Percentiles rank a stretch among this genome's conserved stretches.
Conservation (phyloP, 2,329 filamentous ascomycete genomes). For the Claviceps capensis region DNA sequence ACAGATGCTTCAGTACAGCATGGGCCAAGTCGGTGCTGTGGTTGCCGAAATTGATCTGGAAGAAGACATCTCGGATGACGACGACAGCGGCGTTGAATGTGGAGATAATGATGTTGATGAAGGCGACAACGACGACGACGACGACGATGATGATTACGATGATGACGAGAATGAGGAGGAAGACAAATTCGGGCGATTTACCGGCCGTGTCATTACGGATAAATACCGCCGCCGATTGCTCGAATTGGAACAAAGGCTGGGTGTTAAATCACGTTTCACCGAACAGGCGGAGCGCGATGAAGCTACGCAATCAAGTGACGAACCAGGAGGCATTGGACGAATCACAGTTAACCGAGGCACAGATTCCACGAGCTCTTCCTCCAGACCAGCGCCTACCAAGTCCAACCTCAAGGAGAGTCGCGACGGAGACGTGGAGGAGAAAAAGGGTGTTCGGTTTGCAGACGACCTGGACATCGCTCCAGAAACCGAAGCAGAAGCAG, state of each 20-base stretch:
- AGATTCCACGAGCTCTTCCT: conserved; percentile 9
- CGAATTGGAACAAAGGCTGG: conserved; percentile 65
- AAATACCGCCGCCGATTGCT: conserved; percentile 74
- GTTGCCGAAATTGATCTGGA: conserved; percentile 86
- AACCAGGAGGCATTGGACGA: conserved; percentile 42
- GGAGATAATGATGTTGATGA: conserved; percentile 38
- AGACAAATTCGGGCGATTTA: conserved; percentile 65
- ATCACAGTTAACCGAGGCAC: conserved; percentile 30
- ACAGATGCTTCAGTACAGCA: conserved; percentile 82
- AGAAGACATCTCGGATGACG: conserved; percentile 42
- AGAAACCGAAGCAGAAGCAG: conserved; percentile 13
- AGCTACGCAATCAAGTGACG: conserved; percentile 18
- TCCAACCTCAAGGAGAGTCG: conserved; percentile 21
- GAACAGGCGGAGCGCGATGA: conserved; percentile 36
- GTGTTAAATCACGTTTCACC: conserved; percentile 39
- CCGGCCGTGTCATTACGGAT: conserved; percentile 50
- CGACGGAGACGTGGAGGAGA: conserved; percentile 14
- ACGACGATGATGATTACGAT: conserved; percentile 32
- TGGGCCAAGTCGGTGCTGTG: conserved; percentile 79
- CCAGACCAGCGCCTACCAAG: conserved; percentile 14
- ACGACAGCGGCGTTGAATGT: conserved; percentile 40
- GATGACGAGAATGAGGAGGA: conserved; percentile 49
- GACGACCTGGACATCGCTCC: conserved; percentile 56
- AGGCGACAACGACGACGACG: conserved; percentile 31
- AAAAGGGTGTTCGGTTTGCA: conserved; percentile 75